Evolutionary conservation across 2,329 filamentous ascomycete species (phyloP).

Genomic region (Dactylellina leptospora): DNA sequence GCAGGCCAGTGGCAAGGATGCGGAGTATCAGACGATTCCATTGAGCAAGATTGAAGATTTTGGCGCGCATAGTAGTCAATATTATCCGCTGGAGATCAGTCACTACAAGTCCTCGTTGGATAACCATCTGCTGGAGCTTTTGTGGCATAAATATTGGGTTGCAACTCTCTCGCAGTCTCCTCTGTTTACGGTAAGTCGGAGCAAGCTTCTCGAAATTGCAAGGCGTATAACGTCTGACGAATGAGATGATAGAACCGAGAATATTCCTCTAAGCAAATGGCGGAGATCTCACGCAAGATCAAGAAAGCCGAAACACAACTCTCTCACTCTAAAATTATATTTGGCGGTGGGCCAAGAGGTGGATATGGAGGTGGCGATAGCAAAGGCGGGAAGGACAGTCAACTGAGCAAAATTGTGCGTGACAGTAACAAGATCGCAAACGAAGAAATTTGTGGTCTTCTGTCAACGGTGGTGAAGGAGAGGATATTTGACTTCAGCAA

Average conservation of each 20-base stretch:
- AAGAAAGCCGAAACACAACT: slow-evolving; percentile 66
- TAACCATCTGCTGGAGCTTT: slow-evolving; percentile 80
- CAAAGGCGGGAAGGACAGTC: slow-evolving; percentile 61
- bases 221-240: neutral
- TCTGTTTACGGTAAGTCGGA: slow-evolving; percentile 69
- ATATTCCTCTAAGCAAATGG: slow-evolving; percentile 90
- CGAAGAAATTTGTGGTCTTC: slow-evolving; percentile 64
- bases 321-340: slow-evolving; percentile 56
- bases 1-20: slow-evolving; percentile 64
- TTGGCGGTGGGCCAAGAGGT: slow-evolving; percentile 58
- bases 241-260: slow-evolving; percentile 73
- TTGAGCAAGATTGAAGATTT: slow-evolving; percentile 96
- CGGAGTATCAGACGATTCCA: slow-evolving; percentile 80
- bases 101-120: slow-evolving; percentile 96
- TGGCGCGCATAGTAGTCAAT: slow-evolving; percentile 86
- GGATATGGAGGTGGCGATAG: slow-evolving; percentile 58
- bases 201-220: neutral
- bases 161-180: slow-evolving; percentile 92
- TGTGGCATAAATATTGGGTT: slow-evolving; percentile 99
- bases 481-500: slow-evolving; percentile 56
- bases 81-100: slow-evolving; percentile 89
- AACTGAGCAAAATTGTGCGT: slow-evolving; percentile 66
- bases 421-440: slow-evolving; percentile 68
- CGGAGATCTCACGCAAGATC: slow-evolving; percentile 85
- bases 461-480: slow-evolving; percentile 60